Evolutionary conservation across 164 flowering plant species (phyloP).

Genomic region (Liquidambar formosana): DNA sequence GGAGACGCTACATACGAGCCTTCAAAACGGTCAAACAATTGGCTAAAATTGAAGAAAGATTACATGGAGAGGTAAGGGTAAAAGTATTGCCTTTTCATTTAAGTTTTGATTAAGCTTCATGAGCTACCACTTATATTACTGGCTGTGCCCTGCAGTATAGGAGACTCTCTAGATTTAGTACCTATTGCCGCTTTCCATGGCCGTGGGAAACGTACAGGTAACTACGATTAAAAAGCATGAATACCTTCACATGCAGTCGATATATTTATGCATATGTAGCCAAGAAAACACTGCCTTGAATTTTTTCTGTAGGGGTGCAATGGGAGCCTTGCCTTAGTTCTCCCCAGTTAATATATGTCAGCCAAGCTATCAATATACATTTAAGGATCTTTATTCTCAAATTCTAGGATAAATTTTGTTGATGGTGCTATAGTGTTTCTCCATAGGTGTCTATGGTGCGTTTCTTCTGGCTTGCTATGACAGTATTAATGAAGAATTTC

Average conservation of each 20-base stretch:
- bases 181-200: constrained; percentile 98
- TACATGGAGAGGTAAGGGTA: constrained; percentile 81
- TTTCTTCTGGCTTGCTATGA: constrained; percentile 98
- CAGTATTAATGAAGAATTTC: constrained; percentile 77
- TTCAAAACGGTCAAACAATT: constrained; percentile 84
- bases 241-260: background rate
- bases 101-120: background rate
- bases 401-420: background rate
- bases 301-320: background rate
- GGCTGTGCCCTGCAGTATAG: constrained; percentile 57
- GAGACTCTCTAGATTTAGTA: constrained; percentile 93
- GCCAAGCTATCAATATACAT: background rate
- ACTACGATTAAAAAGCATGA: constrained; percentile 4
- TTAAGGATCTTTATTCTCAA: background rate
- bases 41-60: constrained; percentile 97
- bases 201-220: constrained; percentile 97
- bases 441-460: constrained; percentile 88
- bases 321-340: background rate
- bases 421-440: background rate
- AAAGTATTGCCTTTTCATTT: background rate
- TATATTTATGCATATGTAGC: background rate
- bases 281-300: too few relatives aligned
- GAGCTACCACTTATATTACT: background rate
- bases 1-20: constrained; percentile 97
- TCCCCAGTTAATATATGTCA: background rate